A percentile compares a stretch with the other conserved stretches of the same genome.
Evolutionary conservation across 345 rosid genomes (phyloP).

Genomic region (Camelina laxa): DNA sequence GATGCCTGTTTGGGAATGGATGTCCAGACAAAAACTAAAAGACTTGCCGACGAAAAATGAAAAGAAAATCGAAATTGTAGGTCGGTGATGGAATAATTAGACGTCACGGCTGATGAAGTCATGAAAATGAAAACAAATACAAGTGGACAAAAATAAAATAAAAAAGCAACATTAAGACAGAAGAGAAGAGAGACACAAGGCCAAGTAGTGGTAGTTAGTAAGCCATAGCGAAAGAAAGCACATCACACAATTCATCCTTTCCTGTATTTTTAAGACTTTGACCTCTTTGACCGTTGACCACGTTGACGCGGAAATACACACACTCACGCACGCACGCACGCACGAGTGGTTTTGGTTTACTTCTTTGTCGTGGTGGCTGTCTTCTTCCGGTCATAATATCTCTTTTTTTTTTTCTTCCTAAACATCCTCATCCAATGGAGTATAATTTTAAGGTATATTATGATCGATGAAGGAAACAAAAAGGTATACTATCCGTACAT

Average conservation of each 20-base stretch:
- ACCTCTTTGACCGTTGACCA: conserved; percentile 43
- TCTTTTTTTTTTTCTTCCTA: neutral
- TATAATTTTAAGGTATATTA: neutral
- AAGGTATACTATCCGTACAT: conserved; percentile 16
- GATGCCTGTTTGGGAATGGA: neutral
- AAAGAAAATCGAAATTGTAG: neutral
- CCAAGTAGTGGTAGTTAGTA: neutral
- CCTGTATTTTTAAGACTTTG: conserved; percentile 39
- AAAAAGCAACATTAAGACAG: conserved; percentile 1
- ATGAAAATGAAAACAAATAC: neutral
- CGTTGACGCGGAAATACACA: conserved; percentile 29
- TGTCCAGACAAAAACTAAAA: neutral
- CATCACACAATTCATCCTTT: conserved; percentile 6
- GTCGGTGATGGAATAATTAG: conserved; percentile 34
- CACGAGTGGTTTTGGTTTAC: conserved; percentile 39
- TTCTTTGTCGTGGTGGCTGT: neutral
- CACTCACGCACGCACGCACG: conserved; percentile 31
- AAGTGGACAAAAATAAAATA: conserved; percentile 19
- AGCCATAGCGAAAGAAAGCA: neutral
- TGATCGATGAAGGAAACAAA: neutral
- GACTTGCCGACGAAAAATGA: conserved; percentile 14
- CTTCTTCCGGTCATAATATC: conserved; percentile 15
- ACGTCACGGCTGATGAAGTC: conserved; percentile 33
- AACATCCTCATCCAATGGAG: neutral
- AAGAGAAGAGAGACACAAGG: neutral